Evolutionary conservation across 1,139 yeast species (phyloP), one percentile per base, ranked within the genome.

Genomic region (Citeromyces siamensis): DNA sequence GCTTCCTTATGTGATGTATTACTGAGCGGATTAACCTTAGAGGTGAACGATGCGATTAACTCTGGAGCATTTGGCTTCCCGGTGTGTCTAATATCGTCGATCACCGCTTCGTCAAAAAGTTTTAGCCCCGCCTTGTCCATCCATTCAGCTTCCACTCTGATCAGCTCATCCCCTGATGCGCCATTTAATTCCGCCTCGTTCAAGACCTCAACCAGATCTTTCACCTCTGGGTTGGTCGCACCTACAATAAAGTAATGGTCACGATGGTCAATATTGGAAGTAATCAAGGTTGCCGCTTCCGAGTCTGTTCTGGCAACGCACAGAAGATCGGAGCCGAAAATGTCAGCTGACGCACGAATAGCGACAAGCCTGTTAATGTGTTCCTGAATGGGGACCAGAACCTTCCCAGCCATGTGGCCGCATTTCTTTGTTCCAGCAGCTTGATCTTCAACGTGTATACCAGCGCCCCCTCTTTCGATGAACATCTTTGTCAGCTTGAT

Each of bases 321-420:
- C 48, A 88, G 64, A 53, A 88, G 70, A 53, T 86, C 88, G 37
- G 86, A 72, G 38, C 94, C 93, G 63, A 85, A 78, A 45, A 86
- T 80, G 63, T 88, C 98, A 40, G 97, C 96, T 50, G 94, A 78
- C 43, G 95, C 90, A 63, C 98, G 80, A 54, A 88, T 83, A 40
- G 96, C 94, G 48, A 85, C 81, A 58, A 88, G 69, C 60, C 97
- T 76, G 66, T 84, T 84, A 59, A 88, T 82, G 64, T 88, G 97
- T 65, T 90, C 97, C 64, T 85, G 95, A 43, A 86, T 93, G 43
- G 98, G 98, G 44, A 88, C 96, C 51, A 88, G 76, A 42, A 93
- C 96, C 64, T 93, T 86, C 51, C 98, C 98, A 47, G 95, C 97
- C 95, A 88, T 85, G 61, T 80, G 88, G 46, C 97, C 97, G 68